Percentiles rank a stretch among this genome's conserved stretches.
Evolutionary conservation across 2,329 filamentous ascomycete species (phyloP).

Genomic region (Cercospora brassicicola): DNA sequence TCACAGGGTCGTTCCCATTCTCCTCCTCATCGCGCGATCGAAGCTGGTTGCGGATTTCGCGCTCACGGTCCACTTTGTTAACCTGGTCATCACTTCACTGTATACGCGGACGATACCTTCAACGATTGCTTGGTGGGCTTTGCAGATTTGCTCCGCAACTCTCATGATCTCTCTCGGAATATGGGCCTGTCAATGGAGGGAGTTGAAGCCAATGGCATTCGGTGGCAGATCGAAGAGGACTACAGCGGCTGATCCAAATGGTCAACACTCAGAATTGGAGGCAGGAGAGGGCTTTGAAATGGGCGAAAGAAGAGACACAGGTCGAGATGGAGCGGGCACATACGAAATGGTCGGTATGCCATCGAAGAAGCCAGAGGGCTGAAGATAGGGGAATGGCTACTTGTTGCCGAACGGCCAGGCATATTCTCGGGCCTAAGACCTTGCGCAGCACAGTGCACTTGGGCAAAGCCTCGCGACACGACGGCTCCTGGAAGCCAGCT

Average conservation of each 20-base stretch:
- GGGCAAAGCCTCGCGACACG: not conserved
- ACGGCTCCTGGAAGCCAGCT: not conserved
- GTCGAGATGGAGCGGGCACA: constrained; percentile 48
- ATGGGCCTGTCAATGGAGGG: constrained; percentile 88
- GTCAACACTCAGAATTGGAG: constrained; percentile 31
- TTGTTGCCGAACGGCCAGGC: not conserved
- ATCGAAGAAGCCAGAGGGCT: constrained; percentile 29
- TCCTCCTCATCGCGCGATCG: constrained; percentile 79
- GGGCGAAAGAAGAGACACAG: constrained; percentile 43
- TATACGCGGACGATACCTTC: constrained; percentile 76
- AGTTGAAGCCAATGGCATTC: constrained; percentile 85
- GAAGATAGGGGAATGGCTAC: not conserved
- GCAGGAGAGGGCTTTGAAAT: constrained; percentile 44
- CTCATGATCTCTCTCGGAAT: constrained; percentile 73
- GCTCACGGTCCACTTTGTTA: constrained; percentile 80
- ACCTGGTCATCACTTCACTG: constrained; percentile 73
- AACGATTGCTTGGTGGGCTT: constrained; percentile 82
- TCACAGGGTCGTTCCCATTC: constrained; percentile 74
- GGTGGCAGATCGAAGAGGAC: constrained; percentile 56
- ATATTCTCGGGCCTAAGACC: not conserved
- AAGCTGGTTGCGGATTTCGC: constrained; percentile 96
- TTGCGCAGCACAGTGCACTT: not conserved
- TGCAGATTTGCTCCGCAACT: constrained; percentile 61
- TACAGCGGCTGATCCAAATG: constrained; percentile 22
- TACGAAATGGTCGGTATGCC: constrained; percentile 52